These are phyloP conservation scores for Arthrobotrys megalospora DNA, from an alignment of 2,329 filamentous ascomycete genomes.

Conservation along the genomic window DNA sequence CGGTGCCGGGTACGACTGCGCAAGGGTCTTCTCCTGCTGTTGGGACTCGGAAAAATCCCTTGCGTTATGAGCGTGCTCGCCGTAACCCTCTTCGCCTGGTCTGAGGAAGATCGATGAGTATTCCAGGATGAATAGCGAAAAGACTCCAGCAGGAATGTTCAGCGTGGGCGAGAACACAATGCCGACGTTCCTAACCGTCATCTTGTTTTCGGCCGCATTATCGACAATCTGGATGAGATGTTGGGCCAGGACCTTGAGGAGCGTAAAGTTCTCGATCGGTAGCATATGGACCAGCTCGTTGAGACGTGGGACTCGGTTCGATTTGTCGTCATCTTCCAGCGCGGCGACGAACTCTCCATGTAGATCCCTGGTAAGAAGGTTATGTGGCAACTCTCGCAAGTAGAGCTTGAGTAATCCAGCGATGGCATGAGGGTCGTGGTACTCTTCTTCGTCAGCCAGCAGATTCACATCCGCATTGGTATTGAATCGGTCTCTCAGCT, in stretches of 20 bases:
- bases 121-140: slow-evolving; percentile 92
- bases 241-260: slow-evolving; percentile 86
- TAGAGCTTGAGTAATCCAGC: slow-evolving; percentile 95
- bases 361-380: slow-evolving; percentile 89
- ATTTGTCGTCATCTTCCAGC: slow-evolving; percentile 81
- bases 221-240: slow-evolving; percentile 95
- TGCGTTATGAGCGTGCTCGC: slow-evolving; percentile 61
- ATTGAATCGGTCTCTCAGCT: slow-evolving; percentile 92
- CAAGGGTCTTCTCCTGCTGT: slow-evolving; percentile 63
- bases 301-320: slow-evolving; percentile 82
- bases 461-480: slow-evolving; percentile 91
- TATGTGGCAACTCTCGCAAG: slow-evolving; percentile 89
- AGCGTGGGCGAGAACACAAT: slow-evolving; percentile 98
- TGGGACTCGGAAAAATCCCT: slow-evolving; percentile 66
- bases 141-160: slow-evolving; percentile 94
- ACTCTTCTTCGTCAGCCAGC: slow-evolving; percentile 80
- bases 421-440: slow-evolving; percentile 95
- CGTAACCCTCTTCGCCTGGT: slow-evolving; percentile 76
- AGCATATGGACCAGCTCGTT: slow-evolving; percentile 84
- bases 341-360: slow-evolving; percentile 89
- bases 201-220: slow-evolving; percentile 92
- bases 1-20: slow-evolving; percentile 66
- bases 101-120: slow-evolving; percentile 87
- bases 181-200: slow-evolving; percentile 95
- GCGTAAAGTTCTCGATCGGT: slow-evolving; percentile 82